Evolutionary conservation across 2,329 filamentous ascomycete genomes (phyloP).

Genomic region (Penicillium sp.): DNA sequence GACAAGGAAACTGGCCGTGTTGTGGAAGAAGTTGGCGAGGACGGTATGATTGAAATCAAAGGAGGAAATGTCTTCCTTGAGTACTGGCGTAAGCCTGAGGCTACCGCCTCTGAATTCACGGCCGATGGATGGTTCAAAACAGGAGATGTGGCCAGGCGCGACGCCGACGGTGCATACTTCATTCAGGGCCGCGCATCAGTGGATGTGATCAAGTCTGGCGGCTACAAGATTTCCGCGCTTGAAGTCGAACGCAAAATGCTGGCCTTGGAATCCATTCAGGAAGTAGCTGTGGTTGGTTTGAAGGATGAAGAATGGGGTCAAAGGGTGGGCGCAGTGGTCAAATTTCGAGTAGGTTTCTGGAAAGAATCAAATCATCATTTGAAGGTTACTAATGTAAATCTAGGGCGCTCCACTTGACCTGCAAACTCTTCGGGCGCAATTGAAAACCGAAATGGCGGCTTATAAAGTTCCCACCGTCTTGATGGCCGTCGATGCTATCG

Average conservation of each 20-base stretch:
- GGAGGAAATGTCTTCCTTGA: constrained; percentile 44
- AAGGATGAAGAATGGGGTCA: constrained; percentile 55
- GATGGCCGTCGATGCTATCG: constrained; percentile 66
- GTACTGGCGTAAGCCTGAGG: constrained; percentile 46
- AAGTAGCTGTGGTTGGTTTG: constrained; percentile 55
- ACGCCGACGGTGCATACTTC: constrained; percentile 46
- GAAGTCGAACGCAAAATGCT: constrained; percentile 56
- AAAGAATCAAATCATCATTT: neutral
- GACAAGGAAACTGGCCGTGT: constrained; percentile 39
- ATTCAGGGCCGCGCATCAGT: constrained; percentile 54
- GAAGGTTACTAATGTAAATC: neutral
- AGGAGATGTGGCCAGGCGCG: constrained; percentile 44
- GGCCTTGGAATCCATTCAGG: constrained; percentile 48
- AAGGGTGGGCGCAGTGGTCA: constrained; percentile 54
- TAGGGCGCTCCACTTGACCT: constrained; percentile 32
- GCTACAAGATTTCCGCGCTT: constrained; percentile 56
- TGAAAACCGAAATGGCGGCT: constrained; percentile 58
- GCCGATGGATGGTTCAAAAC: constrained; percentile 51
- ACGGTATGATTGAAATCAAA: constrained; percentile 45
- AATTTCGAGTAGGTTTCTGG: constrained; percentile 24
- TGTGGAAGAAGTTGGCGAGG: constrained; percentile 33
- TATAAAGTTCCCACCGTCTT: constrained; percentile 95
- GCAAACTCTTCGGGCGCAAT: constrained; percentile 32
- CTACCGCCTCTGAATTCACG: constrained; percentile 47
- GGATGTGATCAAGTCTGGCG: constrained; percentile 56